Evolutionary conservation across 495 filamentous ascomycete genomes (phyloP), one percentile per base, ranked within the genome.

Genomic region (Platismatia glauca): DNA sequence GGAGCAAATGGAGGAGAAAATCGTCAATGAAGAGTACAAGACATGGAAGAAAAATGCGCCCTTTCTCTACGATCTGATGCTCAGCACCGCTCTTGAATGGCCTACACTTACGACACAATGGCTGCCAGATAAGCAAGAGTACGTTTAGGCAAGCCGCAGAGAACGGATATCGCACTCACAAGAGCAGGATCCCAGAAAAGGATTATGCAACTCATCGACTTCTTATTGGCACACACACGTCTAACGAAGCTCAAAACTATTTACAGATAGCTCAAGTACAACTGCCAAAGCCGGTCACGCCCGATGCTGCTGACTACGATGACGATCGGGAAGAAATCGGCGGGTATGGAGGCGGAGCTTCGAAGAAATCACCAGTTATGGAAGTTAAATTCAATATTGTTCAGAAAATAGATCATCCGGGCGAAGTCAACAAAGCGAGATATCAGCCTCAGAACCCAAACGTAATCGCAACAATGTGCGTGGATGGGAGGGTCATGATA

Each of bases 31-130:
- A 80, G 95, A 97, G 76, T 99, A 99, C 82, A 99, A 99, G 73
- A 96, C 90, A 66, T 99, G 95, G 95, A 99, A 99, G 81, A 99
- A 99, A 82, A 97, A 97, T 75, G 88, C 90, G 66, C 91, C 93
- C 4, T 97, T 97, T 74, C 88, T 99, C 67, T 99, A 99, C 74
- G 95, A 97, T 70, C 86, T 96, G 81, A 92, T 97, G 62, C 76
- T 96, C 37, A 92, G 94, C 69, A 93, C 88, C 55, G 95, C 95
- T 39, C 78, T 99, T 52, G 93, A 97, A 76, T 99, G 95, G 95
- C 95, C 95, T 24, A 97, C 95, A 12, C 80, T 99, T 58, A 97
- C 94, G 18, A 91, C 90, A 12, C 93, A 99, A 79, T 99, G 95
- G 95, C 85, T 99, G 62, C 95, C 95, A 34, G 95, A 99, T 71